Percentiles rank a stretch among this genome's conserved stretches.
Conservation (phyloP, 768 basidiomycete genomes). For the Clitopilus passeckerianus region DNA sequence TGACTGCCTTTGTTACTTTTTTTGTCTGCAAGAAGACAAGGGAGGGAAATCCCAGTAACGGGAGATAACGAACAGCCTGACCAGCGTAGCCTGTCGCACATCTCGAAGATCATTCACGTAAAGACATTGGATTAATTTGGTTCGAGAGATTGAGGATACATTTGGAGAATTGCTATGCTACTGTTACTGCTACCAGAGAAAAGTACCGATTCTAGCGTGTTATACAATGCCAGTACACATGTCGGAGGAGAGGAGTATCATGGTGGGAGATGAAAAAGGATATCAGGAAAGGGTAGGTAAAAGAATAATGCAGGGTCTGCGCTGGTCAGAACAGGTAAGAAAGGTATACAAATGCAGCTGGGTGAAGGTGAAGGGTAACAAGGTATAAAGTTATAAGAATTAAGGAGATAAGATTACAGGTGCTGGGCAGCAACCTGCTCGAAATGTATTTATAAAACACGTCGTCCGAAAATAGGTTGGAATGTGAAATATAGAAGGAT, state of each 20-base stretch:
- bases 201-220: neutral
- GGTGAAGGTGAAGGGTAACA: neutral
- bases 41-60: too few relatives aligned
- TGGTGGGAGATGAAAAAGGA: neutral
- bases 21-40: too few relatives aligned
- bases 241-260: neutral
- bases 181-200: neutral
- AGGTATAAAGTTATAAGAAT: neutral
- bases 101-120: neutral
- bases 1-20: too few relatives aligned
- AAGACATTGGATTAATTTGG: neutral
- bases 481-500: neutral
- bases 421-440: neutral
- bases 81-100: neutral
- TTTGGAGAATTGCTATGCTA: neutral
- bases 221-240: constrained; percentile 1
- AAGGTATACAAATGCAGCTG: neutral
- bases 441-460: neutral
- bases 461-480: neutral
- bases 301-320: neutral
- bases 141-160: neutral
- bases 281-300: neutral
- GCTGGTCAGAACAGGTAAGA: neutral
- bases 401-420: neutral
- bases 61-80: too few relatives aligned